Conservation (phyloP, 805 yeast species). For the Wickerhamiella musiphila region DNA sequence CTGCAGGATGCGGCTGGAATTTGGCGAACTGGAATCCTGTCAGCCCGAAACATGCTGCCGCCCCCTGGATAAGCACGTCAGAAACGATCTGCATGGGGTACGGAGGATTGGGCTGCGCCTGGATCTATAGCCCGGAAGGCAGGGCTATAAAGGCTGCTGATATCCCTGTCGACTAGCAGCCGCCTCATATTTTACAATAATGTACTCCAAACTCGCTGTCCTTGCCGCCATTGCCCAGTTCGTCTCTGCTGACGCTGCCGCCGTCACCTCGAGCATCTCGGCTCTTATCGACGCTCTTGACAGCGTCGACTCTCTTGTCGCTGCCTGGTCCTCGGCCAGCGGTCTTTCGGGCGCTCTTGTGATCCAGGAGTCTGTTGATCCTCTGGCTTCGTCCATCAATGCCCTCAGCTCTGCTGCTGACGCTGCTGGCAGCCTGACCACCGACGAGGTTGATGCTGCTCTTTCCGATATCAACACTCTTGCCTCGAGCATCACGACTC, state of each 20-base stretch:
- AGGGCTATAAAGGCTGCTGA: too few species aligned
- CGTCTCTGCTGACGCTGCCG: background rate
- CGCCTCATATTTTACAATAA: too few species aligned
- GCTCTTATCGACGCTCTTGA: background rate
- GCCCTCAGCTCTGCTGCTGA: conserved; percentile 6
- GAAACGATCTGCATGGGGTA: too few species aligned
- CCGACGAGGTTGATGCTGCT: conserved; percentile 7
- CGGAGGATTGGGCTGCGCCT: too few species aligned
- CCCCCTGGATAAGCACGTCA: too few species aligned
- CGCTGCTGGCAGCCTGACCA: conserved; percentile 6
- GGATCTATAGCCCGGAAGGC: too few species aligned
- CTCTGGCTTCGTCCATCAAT: conserved; percentile 11
- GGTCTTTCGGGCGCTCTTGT: conserved; percentile 18
- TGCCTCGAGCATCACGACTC: conserved; percentile 8
- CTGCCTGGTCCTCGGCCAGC: conserved; percentile 7
- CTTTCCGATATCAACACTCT: conserved; percentile 5
- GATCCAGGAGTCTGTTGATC: conserved; percentile 15
- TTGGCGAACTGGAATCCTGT: too few species aligned
- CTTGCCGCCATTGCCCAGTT: background rate
- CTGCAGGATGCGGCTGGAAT: too few species aligned
- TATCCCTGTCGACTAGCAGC: too few species aligned
- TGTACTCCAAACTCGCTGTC: background rate
- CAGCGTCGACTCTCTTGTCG: conserved; percentile 4
- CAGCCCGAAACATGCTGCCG: too few species aligned
- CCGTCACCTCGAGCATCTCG: background rate